phyloP scores from a whole-genome alignment of 1,284 basidiomycete species.

The Austropuccinia psidii region DNA sequence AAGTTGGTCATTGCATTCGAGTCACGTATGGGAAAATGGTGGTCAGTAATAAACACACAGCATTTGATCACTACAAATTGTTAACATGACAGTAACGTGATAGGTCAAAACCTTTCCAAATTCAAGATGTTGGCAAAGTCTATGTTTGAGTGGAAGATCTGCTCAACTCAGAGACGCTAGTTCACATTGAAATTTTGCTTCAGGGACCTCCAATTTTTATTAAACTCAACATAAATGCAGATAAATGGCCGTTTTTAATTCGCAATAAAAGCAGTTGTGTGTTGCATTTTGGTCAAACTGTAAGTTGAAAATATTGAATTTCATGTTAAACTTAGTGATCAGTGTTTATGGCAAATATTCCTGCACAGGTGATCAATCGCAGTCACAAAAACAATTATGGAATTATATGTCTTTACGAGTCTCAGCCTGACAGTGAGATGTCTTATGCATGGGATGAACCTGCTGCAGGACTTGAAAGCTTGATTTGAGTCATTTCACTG shows the following conservation, averaged over 20 bases:
- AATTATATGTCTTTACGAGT: conserved; percentile 12
- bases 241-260: conserved; percentile 33
- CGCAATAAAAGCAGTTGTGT: conserved; percentile 36
- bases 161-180: conserved; percentile 18
- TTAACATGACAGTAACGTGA: not conserved
- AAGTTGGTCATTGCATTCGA: conserved; percentile 32
- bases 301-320: too few relatives aligned
- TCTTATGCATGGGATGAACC: conserved; percentile 37
- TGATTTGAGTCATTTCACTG: conserved; percentile 29
- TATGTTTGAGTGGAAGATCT: conserved; percentile 22
- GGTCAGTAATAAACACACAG: conserved; percentile 18
- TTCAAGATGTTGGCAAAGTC: conserved; percentile 37
- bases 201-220: conserved; percentile 37
- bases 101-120: conserved; percentile 37
- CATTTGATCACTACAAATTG: not conserved
- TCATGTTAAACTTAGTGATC: too few relatives aligned
- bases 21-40: conserved; percentile 22
- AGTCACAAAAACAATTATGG: conserved; percentile 8
- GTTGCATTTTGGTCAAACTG: conserved; percentile 34
- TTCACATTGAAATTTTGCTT: conserved; percentile 27
- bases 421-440: conserved; percentile 22
- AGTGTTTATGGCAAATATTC: too few relatives aligned
- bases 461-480: conserved; percentile 29
- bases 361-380: conserved; percentile 23
- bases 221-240: conserved; percentile 28